These are phyloP conservation scores for Mycena galopus DNA, from an alignment of 768 basidiomycete species.

Conservation along the genomic window DNA sequence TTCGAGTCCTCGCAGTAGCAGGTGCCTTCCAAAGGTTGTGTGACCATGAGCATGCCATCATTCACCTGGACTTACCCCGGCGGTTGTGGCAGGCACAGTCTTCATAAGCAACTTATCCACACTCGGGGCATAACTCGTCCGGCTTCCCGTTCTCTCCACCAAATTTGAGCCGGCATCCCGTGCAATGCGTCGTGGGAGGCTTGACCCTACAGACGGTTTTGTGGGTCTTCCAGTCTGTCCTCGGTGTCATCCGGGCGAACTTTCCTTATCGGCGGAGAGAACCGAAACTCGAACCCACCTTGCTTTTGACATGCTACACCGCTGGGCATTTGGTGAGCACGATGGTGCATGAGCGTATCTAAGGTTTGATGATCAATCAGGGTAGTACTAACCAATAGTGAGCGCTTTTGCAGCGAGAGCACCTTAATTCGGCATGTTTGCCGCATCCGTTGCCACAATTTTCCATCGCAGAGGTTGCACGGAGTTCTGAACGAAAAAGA, in stretches of 20 bases:
- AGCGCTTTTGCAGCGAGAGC: constrained; percentile 19
- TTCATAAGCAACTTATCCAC: constrained; percentile 8
- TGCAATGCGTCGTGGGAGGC: constrained; percentile 17
- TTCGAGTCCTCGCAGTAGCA: constrained; percentile 28
- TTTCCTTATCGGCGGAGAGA: too few relatives aligned
- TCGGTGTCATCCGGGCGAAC: neutral
- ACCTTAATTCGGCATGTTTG: neutral
- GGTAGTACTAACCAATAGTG: constrained; percentile 18
- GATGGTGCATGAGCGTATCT: neutral
- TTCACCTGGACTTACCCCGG: too few relatives aligned
- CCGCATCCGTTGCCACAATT: constrained; percentile 19
- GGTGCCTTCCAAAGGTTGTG: neutral
- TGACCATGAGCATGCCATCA: too few relatives aligned
- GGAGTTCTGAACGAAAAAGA: neutral
- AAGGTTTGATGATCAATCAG: too few relatives aligned
- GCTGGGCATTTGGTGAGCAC: neutral
- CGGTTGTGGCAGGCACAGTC: constrained; percentile 3
- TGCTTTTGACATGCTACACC: constrained; percentile 13
- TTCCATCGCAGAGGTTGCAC: neutral
- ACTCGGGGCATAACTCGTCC: constrained; percentile 4
- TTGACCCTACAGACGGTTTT: constrained; percentile 7
- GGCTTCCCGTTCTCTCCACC: neutral
- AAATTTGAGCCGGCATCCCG: constrained; percentile 8
- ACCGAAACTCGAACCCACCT: neutral
- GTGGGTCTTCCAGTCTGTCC: constrained; percentile 18